Conservation (phyloP, 768 basidiomycete genomes). For the Russula dissimulans region DNA sequence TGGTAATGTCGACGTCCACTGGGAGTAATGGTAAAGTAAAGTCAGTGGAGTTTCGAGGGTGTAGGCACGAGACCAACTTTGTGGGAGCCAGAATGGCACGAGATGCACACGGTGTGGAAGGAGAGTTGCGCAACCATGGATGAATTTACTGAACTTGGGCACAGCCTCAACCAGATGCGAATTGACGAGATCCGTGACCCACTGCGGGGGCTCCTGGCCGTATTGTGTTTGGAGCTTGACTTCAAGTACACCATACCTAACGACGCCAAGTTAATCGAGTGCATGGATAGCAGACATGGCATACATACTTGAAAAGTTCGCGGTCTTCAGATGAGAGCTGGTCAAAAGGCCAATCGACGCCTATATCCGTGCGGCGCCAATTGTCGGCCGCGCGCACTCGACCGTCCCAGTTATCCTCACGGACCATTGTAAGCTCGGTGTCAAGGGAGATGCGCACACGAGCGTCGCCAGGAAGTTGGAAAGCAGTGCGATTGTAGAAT, state of each 20-base stretch:
- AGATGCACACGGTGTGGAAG: constrained; percentile 89
- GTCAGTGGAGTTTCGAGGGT: not conserved
- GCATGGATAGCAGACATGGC: not conserved
- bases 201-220: constrained; percentile 91
- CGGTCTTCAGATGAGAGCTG: constrained; percentile 69
- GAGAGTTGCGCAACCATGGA: constrained; percentile 91
- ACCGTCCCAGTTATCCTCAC: constrained; percentile 97
- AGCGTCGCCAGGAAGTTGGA: constrained; percentile 98
- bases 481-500: constrained; percentile 98
- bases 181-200: constrained; percentile 94
- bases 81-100: constrained; percentile 97
- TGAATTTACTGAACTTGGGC: constrained; percentile 97
- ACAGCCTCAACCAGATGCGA: constrained; percentile 95
- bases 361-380: constrained; percentile 91
- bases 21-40: not conserved
- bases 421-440: constrained; percentile 87
- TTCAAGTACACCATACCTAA: constrained; percentile 85
- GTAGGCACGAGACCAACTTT: constrained; percentile 44
- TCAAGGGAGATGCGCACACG: constrained; percentile 97
- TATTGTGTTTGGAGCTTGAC: constrained; percentile 96
- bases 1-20: constrained; percentile 96
- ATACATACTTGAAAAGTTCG: constrained; percentile 77
- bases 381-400: constrained; percentile 66
- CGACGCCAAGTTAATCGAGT: not conserved
- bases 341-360: constrained; percentile 85